A percentile compares a stretch with the other conserved stretches of the same genome.
Conservation (phyloP, 2,329 filamentous ascomycete species). For the Aphanocladium album region DNA sequence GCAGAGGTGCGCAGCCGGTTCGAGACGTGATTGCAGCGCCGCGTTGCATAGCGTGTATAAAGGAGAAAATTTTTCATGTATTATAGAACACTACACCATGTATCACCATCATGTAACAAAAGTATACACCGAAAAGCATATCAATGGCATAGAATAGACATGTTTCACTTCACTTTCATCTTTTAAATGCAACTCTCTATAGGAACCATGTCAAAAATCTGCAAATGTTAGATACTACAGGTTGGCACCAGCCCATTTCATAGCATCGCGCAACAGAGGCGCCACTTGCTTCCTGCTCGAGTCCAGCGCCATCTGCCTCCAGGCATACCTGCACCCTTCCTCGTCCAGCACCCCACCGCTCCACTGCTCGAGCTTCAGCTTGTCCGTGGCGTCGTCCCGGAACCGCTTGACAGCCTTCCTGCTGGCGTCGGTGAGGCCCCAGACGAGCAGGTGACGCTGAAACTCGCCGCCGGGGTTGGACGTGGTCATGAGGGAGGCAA, state of each 20-base stretch:
- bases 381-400: constrained; percentile 35
- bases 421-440: constrained; percentile 50
- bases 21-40: not conserved
- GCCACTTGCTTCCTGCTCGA: constrained; percentile 66
- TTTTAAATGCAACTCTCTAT: not conserved
- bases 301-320: constrained; percentile 60
- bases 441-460: constrained; percentile 62
- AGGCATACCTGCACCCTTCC: constrained; percentile 51
- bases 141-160: not conserved
- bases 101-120: constrained; percentile 5
- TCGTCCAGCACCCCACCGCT: constrained; percentile 41
- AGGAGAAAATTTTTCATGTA: not conserved
- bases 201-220: not conserved
- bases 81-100: not conserved
- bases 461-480: constrained; percentile 52
- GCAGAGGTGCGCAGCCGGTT: constrained; percentile 4
- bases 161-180: not conserved
- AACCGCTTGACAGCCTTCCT: constrained; percentile 52
- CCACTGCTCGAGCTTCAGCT: constrained; percentile 55
- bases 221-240: not conserved
- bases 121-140: not conserved
- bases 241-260: constrained; percentile 29
- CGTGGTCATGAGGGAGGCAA: constrained; percentile 67
- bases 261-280: constrained; percentile 56
- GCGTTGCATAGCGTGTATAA: not conserved